Evolutionary conservation across 2,329 filamentous ascomycete species (phyloP).

Genomic region (Ploettnerulaceae sp.): DNA sequence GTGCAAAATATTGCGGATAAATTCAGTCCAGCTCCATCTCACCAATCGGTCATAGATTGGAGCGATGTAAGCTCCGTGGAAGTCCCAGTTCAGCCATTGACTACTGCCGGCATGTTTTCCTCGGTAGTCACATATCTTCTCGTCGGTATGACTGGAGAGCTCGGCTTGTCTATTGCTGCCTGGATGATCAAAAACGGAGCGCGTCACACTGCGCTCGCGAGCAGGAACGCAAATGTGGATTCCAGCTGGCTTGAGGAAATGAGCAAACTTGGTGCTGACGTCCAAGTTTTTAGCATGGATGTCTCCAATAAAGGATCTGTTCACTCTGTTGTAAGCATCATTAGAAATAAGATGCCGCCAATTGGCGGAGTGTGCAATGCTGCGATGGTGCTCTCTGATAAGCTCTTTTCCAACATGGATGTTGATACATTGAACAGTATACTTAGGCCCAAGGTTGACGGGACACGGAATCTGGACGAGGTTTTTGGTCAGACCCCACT

Average conservation of each 20-base stretch:
- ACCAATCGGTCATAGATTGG: neutral
- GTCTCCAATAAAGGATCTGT: neutral
- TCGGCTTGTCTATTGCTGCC: conserved; percentile 36
- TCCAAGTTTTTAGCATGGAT: neutral
- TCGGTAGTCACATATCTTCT: conserved; percentile 29
- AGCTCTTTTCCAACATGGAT: conserved; percentile 31
- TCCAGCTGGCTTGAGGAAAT: neutral
- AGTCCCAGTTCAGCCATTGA: conserved; percentile 9
- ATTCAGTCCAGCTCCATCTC: no score
- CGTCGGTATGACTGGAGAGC: conserved; percentile 25
- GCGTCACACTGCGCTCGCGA: conserved; percentile 36
- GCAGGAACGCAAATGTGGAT: conserved; percentile 36
- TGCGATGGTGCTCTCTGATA: conserved; percentile 42
- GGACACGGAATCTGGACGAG: conserved; percentile 32
- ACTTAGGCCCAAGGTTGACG: conserved; percentile 36
- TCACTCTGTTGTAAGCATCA: neutral
- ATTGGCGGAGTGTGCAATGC: conserved; percentile 41
- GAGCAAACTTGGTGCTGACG: neutral
- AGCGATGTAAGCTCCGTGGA: neutral
- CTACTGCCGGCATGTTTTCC: conserved; percentile 22
- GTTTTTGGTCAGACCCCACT: conserved; percentile 30
- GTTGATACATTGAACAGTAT: conserved; percentile 26
- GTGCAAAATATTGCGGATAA: no score
- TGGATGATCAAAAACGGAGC: conserved; percentile 40
- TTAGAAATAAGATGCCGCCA: conserved; percentile 29